These are phyloP conservation scores for Colletotrichum theobromicola DNA, from an alignment of 2,329 filamentous ascomycete species.

Conservation along the genomic window DNA sequence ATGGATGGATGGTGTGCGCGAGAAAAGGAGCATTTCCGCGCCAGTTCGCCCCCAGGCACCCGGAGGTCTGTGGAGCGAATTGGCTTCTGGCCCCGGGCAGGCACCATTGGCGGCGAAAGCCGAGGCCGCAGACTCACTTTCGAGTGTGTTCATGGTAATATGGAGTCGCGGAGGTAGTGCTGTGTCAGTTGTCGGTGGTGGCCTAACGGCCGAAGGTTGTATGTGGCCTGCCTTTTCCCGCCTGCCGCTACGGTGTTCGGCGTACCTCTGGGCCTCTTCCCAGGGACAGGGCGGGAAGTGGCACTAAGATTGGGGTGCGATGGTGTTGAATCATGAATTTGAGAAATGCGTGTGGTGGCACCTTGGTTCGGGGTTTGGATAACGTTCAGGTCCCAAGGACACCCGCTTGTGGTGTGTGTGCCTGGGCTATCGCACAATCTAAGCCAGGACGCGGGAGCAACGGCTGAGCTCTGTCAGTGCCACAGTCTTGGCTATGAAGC, in stretches of 20 bases:
- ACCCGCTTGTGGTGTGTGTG: background rate
- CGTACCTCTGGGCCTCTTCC: background rate
- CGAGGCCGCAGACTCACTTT: background rate
- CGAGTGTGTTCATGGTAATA: background rate
- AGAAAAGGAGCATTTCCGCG: background rate
- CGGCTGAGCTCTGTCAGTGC: background rate
- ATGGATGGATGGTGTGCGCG: background rate
- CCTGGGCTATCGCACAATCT: background rate
- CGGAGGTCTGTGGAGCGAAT: background rate
- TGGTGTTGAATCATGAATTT: background rate
- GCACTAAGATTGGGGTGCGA: background rate
- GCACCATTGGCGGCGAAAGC: background rate
- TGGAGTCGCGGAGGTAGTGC: background rate
- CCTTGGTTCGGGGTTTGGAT: background rate
- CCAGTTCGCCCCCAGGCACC: background rate
- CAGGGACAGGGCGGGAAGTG: background rate
- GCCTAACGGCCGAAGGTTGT: slow-evolving; percentile 5
- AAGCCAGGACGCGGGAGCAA: background rate
- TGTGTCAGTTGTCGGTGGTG: background rate
- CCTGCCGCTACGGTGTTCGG: background rate
- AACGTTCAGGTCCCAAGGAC: background rate
- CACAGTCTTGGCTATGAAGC: background rate
- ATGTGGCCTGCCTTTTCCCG: background rate
- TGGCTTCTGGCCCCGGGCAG: background rate
- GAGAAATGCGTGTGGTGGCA: background rate